phyloP scores from a whole-genome alignment of 768 basidiomycete genomes.

The Sporobolomyces phaffii region DNA sequence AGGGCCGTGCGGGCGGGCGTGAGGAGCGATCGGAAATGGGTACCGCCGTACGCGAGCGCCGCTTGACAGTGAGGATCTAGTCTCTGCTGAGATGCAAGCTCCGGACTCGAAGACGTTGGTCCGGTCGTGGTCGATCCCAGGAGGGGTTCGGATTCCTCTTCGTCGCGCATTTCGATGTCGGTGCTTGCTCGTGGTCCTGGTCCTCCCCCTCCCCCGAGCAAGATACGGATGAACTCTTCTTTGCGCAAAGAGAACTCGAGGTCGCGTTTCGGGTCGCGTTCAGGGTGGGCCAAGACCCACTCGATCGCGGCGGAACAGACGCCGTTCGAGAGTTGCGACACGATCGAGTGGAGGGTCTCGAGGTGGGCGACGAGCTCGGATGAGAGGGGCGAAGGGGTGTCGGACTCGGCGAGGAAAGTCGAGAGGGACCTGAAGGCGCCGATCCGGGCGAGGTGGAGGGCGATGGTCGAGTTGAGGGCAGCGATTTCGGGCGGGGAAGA shows the following conservation, averaged over 20 bases:
- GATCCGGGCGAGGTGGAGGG: slow-evolving; percentile 62
- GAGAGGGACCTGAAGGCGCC: slow-evolving; percentile 57
- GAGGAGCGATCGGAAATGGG: slow-evolving; percentile 61
- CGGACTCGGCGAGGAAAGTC: slow-evolving; percentile 70
- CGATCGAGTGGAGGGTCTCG: slow-evolving; percentile 46
- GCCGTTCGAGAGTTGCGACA: slow-evolving; percentile 36
- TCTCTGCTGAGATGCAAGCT: too few relatives aligned
- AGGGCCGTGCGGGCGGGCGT: slow-evolving; percentile 56
- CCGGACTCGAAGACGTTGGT: not conserved
- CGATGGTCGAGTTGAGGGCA: slow-evolving; percentile 43
- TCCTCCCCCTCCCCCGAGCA: slow-evolving; percentile 45
- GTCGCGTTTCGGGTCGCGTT: slow-evolving; percentile 49
- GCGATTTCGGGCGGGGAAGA: slow-evolving; percentile 11
- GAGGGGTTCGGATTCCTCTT: slow-evolving; percentile 21
- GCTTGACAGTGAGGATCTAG: not conserved
- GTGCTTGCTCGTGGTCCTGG: not conserved
- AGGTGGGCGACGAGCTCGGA: slow-evolving; percentile 54
- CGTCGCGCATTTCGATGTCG: slow-evolving; percentile 4
- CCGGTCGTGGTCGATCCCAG: not conserved
- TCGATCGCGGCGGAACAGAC: slow-evolving; percentile 60
- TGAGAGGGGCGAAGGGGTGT: slow-evolving; percentile 53
- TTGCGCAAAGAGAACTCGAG: slow-evolving; percentile 87
- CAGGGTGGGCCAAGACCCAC: slow-evolving; percentile 69
- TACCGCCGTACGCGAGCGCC: slow-evolving; percentile 70
- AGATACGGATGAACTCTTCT: slow-evolving; percentile 76